Evolutionary conservation across 345 rosid genomes (phyloP).

Genomic region (Gossypium australe): DNA sequence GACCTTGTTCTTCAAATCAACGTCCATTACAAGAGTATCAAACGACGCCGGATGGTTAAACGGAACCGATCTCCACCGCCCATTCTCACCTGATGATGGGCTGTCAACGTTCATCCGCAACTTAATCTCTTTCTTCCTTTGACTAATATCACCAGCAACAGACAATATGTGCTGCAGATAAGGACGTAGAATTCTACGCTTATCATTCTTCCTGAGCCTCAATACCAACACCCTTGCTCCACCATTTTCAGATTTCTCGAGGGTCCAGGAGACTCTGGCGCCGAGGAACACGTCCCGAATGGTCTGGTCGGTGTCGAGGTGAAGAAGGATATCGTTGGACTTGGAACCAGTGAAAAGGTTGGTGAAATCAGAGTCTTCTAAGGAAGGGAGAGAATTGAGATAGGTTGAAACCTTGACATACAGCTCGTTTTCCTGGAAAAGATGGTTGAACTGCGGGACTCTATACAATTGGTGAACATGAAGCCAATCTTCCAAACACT

Average conservation of each 20-base stretch:
- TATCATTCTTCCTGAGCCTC: conserved; percentile 48
- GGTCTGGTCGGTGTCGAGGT: conserved; percentile 33
- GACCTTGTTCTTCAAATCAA: conserved; percentile 43
- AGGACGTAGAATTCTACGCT: conserved; percentile 53
- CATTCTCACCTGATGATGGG: background rate
- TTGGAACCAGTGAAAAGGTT: conserved; percentile 48
- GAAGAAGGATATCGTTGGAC: conserved; percentile 42
- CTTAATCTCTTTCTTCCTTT: conserved; percentile 31
- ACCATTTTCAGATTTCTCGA: conserved; percentile 7
- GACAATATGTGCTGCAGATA: conserved; percentile 59
- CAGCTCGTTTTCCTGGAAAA: conserved; percentile 48
- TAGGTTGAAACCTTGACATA: conserved; percentile 41
- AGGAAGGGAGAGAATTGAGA: conserved; percentile 43
- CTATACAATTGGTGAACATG: conserved; percentile 42
- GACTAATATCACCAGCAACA: conserved; percentile 39
- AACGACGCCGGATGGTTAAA: conserved; percentile 56
- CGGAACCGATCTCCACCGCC: conserved; percentile 53
- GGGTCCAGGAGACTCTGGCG: conserved; percentile 44
- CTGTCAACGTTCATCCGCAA: conserved; percentile 34
- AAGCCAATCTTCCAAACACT: conserved; percentile 30
- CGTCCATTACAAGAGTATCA: conserved; percentile 56
- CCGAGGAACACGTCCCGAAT: conserved; percentile 49
- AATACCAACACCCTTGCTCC: conserved; percentile 26
- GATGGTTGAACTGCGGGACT: conserved; percentile 42
- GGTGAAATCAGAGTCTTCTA: conserved; percentile 54